phyloP scores from a whole-genome alignment of 257 asterid genomes.

The Solanum virginianum region DNA sequence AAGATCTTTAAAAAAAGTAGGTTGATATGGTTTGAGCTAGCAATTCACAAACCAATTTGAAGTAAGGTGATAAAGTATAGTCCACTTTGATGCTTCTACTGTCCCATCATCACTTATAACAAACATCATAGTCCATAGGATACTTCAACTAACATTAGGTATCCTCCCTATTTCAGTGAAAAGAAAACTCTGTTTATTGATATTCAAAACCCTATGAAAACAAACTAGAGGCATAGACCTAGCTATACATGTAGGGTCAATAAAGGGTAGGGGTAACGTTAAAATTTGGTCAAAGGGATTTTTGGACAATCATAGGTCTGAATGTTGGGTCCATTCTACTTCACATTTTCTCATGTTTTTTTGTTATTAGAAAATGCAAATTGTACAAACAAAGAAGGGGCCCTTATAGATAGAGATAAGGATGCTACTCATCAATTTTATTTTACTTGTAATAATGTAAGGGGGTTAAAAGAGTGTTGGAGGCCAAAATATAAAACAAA shows the following conservation, averaged over 20 bases:
- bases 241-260: constrained; percentile 4
- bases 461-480: not conserved
- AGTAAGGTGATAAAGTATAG: not conserved
- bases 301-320: constrained; percentile 16
- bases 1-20: no score
- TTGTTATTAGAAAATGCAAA: not conserved
- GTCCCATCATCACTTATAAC: not conserved
- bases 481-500: not conserved
- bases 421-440: not conserved
- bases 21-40: no score
- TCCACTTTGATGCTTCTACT: not conserved
- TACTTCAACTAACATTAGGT: not conserved
- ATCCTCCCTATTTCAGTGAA: constrained; percentile 2
- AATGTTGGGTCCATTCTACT: constrained; percentile 9
- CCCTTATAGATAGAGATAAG: not conserved
- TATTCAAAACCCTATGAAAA: not conserved
- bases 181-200: not conserved
- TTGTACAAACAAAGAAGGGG: not conserved
- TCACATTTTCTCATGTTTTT: constrained; percentile 11
- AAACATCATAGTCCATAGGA: not conserved
- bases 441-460: not conserved
- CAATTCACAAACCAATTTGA: not conserved
- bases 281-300: constrained; percentile 11
- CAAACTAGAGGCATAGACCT: not conserved
- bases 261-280: not conserved